Conservation (phyloP, 352 stramenopile species). For the Pythium periplocum region DNA sequence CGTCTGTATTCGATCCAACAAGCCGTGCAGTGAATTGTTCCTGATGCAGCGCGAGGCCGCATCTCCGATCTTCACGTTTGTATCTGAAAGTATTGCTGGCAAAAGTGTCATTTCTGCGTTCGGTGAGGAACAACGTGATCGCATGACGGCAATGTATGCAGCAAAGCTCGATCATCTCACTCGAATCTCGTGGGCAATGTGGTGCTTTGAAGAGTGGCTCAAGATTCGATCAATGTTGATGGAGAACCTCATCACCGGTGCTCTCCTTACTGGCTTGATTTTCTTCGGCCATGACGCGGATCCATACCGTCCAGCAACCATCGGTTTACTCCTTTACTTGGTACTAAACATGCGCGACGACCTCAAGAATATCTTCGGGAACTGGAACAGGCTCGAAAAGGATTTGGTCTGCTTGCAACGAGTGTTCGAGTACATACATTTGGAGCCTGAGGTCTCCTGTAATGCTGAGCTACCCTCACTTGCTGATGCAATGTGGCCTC, state of each 20-base stretch:
- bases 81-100: conserved; percentile 17
- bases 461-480: conserved; percentile 19
- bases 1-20: conserved; percentile 23
- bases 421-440: conserved; percentile 24
- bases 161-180: conserved; percentile 12
- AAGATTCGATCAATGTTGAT: conserved; percentile 25
- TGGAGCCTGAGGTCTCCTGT: conserved; percentile 16
- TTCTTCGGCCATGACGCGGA: conserved; percentile 20
- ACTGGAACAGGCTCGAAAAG: conserved; percentile 22
- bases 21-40: conserved; percentile 27
- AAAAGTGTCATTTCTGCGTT: conserved; percentile 18
- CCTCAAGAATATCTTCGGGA: conserved; percentile 14
- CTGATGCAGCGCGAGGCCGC: conserved; percentile 27
- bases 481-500: conserved; percentile 17
- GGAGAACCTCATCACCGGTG: conserved; percentile 25
- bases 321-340: conserved; percentile 18
- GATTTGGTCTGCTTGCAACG: conserved; percentile 21
- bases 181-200: conserved; percentile 24
- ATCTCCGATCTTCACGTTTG: conserved; percentile 25
- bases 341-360: conserved; percentile 20
- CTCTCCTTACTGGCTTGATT: conserved; percentile 15
- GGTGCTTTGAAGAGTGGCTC: conserved; percentile 28
- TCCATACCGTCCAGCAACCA: conserved; percentile 15
- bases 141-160: conserved; percentile 8
- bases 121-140: conserved; percentile 13